Base-by-base conservation (phyloP, 192 early-diverging fungal genomes). In the Cetraspora pellucida region DNA sequence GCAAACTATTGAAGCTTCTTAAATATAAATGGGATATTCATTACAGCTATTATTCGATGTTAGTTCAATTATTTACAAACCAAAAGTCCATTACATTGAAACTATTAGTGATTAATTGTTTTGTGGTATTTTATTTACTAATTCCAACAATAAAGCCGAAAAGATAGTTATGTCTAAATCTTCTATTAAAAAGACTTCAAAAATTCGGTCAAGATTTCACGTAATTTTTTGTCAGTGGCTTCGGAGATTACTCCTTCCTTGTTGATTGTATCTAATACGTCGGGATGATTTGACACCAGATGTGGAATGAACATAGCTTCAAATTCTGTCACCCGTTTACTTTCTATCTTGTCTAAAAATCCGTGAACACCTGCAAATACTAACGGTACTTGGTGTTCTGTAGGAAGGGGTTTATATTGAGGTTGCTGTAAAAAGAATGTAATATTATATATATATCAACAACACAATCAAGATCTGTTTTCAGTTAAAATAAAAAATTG, bases 311-410 rank as follows among this genome's bases (percentile, higher is more conserved):
- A 91, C 77, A 91, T 91, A 68, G 90, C 85, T 87, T 99, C 97
- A 86, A 95, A 99, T 81, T 95, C 92, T 81, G 92, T 92, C 72
- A 99, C 91, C 83, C 93, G 93, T 88, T 91, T 89, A 79, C 95
- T 95, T 74, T 94, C 94, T 84, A 99, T 87, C 91, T 98, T 98
- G 91, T 99, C 97, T 58, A 99, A 90, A 94, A 95, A 97, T 78
- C 96, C 97, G 88, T 99, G 94, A 83, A 99, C 97, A 94, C 97
- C 95, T 76, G 98, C 94, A 86, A 96, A 99, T 82, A 99, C 94
- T 83, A 98, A 94, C 73, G 94, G 91, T 23, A 99, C 97, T 91
- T 98, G 97, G 87, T 94, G 91, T 90, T 99, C 95, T 76, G 98
- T 94, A 52, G 98, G 86, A 71, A 98, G 84, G 67, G 98, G 98